These are phyloP conservation scores for Ceratocystis huliohia DNA, from an alignment of 2,329 filamentous ascomycete species.

Conservation along the genomic window DNA sequence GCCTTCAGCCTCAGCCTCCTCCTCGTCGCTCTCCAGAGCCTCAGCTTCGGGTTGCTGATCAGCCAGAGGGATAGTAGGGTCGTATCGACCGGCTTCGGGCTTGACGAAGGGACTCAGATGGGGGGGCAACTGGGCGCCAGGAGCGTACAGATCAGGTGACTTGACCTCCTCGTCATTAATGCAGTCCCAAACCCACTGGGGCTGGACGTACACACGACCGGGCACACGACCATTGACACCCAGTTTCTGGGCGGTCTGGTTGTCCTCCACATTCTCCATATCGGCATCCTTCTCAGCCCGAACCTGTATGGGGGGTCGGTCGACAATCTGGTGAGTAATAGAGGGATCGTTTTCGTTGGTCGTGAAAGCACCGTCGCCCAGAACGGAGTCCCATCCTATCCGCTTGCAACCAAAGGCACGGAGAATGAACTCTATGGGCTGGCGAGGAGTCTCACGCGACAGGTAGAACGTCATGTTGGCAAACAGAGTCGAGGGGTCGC, in stretches of 20 bases:
- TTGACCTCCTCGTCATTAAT: conserved; percentile 85
- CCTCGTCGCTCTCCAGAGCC: conserved; percentile 55
- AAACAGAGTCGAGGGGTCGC: conserved; percentile 64
- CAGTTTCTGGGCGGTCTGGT: conserved; percentile 48
- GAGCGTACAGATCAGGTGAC: conserved; percentile 74
- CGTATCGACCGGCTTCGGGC: conserved; percentile 73
- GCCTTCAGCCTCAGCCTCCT: conserved; percentile 39
- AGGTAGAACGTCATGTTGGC: conserved; percentile 82
- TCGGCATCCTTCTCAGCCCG: conserved; percentile 35
- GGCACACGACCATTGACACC: conserved; percentile 61
- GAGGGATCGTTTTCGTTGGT: conserved; percentile 73
- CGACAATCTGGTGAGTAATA: conserved; percentile 94
- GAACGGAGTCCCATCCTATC: conserved; percentile 83
- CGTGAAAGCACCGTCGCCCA: conserved; percentile 87
- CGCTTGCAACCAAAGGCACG: conserved; percentile 91
- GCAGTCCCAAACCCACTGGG: conserved; percentile 98
- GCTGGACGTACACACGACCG: conserved; percentile 86
- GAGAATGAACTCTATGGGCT: conserved; percentile 82
- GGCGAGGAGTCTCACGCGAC: conserved; percentile 82
- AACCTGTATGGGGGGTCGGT: conserved; percentile 64
- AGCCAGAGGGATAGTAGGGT: conserved; percentile 72
- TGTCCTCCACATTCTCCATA: conserved; percentile 41
- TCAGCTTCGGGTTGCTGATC: conserved; percentile 83
- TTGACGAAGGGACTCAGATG: conserved; percentile 96
- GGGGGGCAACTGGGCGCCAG: conserved; percentile 78